These are phyloP conservation scores for Fusarium sp. DNA, from an alignment of 2,329 filamentous ascomycete genomes.

Conservation along the genomic window DNA sequence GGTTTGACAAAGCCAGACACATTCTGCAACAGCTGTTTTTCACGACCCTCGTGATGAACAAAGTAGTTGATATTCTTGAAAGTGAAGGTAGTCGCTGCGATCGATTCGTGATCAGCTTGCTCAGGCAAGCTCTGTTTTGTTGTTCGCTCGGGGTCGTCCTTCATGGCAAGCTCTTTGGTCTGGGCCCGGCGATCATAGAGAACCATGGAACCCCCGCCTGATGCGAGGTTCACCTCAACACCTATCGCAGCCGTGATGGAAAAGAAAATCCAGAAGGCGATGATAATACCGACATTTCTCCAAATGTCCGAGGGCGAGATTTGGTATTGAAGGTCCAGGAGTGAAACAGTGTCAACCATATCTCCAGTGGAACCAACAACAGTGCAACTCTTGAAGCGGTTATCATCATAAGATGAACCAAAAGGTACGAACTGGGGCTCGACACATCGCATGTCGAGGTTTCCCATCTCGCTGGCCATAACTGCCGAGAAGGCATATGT, in stretches of 20 bases:
- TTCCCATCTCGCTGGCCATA: constrained; percentile 70
- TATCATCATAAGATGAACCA: constrained; percentile 15
- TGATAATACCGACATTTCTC: neutral
- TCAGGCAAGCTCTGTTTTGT: neutral
- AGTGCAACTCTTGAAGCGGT: neutral
- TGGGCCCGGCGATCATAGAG: neutral
- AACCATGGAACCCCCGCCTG: neutral
- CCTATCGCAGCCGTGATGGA: neutral
- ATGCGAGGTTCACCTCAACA: neutral
- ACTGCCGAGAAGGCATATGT: constrained; percentile 72
- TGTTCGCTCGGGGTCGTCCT: neutral
- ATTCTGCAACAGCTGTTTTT: constrained; percentile 67
- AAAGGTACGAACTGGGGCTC: constrained; percentile 39
- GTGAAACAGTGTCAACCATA: neutral
- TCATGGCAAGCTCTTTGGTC: neutral
- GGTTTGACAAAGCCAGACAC: constrained; percentile 80
- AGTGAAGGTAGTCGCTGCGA: constrained; percentile 64
- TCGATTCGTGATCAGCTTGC: neutral
- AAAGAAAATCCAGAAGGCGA: neutral
- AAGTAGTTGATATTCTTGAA: constrained; percentile 79
- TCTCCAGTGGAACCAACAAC: neutral
- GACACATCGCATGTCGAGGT: neutral
- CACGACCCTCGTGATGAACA: constrained; percentile 64
- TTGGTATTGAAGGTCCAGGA: neutral
- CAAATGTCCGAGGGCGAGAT: neutral